Conservation (phyloP, 139 green algal species). For the Monoraphidium neglectum region DNA sequence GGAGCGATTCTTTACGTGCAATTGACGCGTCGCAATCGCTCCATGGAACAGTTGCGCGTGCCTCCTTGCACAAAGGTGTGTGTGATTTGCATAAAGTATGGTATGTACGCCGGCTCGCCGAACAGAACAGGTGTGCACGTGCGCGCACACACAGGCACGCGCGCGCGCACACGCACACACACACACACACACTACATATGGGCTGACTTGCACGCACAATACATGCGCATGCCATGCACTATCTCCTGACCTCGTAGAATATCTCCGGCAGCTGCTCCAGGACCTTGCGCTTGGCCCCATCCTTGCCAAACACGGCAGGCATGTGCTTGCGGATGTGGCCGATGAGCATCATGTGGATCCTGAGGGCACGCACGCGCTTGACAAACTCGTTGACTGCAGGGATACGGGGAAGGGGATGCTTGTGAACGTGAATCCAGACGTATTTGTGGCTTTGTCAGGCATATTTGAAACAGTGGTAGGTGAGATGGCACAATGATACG, state of each 20-base stretch:
- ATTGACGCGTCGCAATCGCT: too few species aligned
- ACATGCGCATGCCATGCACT: background rate
- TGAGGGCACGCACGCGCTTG: constrained; percentile 88
- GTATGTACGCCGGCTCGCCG: background rate
- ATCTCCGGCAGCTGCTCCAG: constrained; percentile 69
- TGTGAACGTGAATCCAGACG: background rate
- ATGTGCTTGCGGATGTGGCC: constrained; percentile 83
- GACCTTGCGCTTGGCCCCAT: constrained; percentile 79
- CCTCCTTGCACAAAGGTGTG: too few species aligned
- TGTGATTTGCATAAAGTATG: background rate
- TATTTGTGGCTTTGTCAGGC: too few species aligned
- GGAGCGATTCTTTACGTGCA: too few species aligned
- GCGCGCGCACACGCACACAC: too few species aligned
- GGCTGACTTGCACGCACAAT: background rate
- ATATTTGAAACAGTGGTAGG: too few species aligned
- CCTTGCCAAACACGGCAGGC: constrained; percentile 88
- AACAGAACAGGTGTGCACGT: background rate
- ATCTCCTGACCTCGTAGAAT: constrained; percentile 66
- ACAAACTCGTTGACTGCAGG: constrained; percentile 95
- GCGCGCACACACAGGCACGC: background rate
- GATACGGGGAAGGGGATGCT: constrained; percentile 8
- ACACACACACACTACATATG: background rate
- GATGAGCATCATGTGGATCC: constrained; percentile 94
- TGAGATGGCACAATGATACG: too few species aligned
- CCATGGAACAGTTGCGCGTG: too few species aligned